Base-by-base conservation (phyloP, 208 protist species). In the Porcisia deanei region DNA sequence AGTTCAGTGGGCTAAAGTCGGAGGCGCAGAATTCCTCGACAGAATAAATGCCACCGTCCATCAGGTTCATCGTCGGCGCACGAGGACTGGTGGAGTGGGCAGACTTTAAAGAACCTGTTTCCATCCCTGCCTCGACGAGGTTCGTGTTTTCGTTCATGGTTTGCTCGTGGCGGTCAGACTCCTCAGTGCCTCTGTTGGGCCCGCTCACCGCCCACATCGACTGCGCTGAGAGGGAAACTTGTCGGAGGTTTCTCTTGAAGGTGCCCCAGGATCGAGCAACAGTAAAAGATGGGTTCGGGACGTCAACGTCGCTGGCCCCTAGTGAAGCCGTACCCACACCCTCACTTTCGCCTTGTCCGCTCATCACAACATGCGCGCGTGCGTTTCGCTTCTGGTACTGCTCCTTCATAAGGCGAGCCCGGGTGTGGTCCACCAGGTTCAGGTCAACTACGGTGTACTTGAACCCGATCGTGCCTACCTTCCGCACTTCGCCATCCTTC, bases 401-500 rank as follows among this genome's bases (percentile, higher is more conserved):
- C 75, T 68, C 60, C 68, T 82, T 85, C 25, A 83, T 41, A 2
- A 93, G 64, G 9, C 77, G 64, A 52, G 79, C 66, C 4, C 89
- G 89, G 14, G 81, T 91, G 55, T 66, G 83, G 68, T 94, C 88
- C 6, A 90, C 83, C 60, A 94, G 30, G 47, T 91, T 83, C 10
- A 94, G 66, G 75, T 97, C 83, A 20, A 88, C 85, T 7, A 95
- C 84, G 0, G 82, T 82, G 83, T 88, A 97, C 73, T 91, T 94
- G 77, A 95, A 87, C 71, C 92, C 92, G 47, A 97, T 82, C 64
- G 86, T 76, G 73, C 92, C 90, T 54, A 84, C 77, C 69, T 85
- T 73, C 58, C 63, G 70, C 77, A 77, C 41, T 45, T 73, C 66
- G 8, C 79, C 61, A 47, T 82, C 80, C 30, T 76, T 75, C 58